Evolutionary conservation across 2,329 filamentous ascomycete genomes (phyloP), one percentile per base, ranked within the genome.

Genomic region (Botrytis pseudocinerea): DNA sequence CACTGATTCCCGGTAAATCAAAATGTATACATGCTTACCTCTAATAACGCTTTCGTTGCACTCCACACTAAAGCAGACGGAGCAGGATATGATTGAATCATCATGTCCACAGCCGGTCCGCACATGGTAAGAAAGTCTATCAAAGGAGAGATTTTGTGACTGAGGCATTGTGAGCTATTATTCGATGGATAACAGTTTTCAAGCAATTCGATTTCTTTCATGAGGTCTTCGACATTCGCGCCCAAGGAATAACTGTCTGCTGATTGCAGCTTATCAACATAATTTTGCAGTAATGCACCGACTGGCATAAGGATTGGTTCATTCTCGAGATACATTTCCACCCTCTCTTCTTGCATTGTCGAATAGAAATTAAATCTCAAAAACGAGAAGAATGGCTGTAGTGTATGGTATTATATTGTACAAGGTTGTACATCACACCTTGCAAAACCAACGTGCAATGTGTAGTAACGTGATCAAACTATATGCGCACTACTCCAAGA

Each of bases 41-140:
- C 63, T 10, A 69, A 35, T 40, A 72, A 44, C 8, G 51, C 38
- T 59, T 72, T 72, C 22, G 57, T 46, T 35, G 22, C 44, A 38
- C 25, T 66, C 70, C 70, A 72, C 20, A 72, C 40, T 22, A 72
- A 51, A 51, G 62, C 51, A 40, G 70, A 72, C 38, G 70, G 63
- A 72, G 51, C 25, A 35, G 70, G 62, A 44, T 72, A 38, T 12
- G 40, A 68, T 69, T 61, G 70, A 60, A 69, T 44, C 20, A 44
- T 38, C 25, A 72, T 38, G 28, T 72, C 70, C 42, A 72, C 70
- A 40, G 62, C 63, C 25, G 70, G 70, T 46, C 64, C 64, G 14
- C 54, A 72, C 35, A 69, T 42, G 28, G 63, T 69, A 25, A 72
- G 54, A 18, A 72, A 72, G 35, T 72, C 70, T 66, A 72, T 59